Evolutionary conservation across 257 asterid species (phyloP).

Genomic region (Phtheirospermum japonicum): DNA sequence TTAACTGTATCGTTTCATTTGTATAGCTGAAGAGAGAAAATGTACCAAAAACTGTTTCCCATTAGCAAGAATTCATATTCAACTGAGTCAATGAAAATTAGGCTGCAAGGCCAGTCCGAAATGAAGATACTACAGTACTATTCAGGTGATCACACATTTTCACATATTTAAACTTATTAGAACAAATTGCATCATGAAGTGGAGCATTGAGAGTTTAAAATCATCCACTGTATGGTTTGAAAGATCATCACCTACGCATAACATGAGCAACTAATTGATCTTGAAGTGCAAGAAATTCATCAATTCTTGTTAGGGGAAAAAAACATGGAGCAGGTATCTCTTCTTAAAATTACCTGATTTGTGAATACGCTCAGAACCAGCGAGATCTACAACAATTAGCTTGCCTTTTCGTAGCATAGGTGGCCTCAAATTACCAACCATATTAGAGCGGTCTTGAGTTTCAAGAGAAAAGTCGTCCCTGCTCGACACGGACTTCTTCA

Average conservation of each 20-base stretch:
- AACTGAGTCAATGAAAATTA: background rate
- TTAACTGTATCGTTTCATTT: background rate
- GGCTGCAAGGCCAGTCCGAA: slow-evolving; percentile 7
- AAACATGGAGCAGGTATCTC: slow-evolving; percentile 4
- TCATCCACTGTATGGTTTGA: background rate
- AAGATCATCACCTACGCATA: slow-evolving; percentile 8
- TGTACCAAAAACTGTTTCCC: background rate
- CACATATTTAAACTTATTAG: background rate
- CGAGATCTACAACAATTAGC: slow-evolving; percentile 95
- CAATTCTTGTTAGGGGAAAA: background rate
- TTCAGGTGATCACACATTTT: background rate
- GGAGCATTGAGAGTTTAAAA: slow-evolving; percentile 1
- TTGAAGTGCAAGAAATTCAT: slow-evolving; percentile 12
- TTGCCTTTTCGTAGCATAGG: slow-evolving; percentile 85
- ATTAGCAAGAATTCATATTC: background rate
- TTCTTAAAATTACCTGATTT: slow-evolving; percentile 69
- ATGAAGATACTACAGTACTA: slow-evolving; percentile 1
- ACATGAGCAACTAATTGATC: slow-evolving; percentile 12
- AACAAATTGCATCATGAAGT: background rate
- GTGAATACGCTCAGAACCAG: slow-evolving; percentile 97
- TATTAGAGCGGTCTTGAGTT: slow-evolving; percentile 52
- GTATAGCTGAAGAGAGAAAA: background rate
- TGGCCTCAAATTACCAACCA: slow-evolving; percentile 66
- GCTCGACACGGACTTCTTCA: slow-evolving; percentile 69
- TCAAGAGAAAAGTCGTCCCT: slow-evolving; percentile 62